A percentile compares a stretch with the other conserved stretches of the same genome.
Conservation (phyloP, 306 rosid genomes). For the Vigna mungo region DNA sequence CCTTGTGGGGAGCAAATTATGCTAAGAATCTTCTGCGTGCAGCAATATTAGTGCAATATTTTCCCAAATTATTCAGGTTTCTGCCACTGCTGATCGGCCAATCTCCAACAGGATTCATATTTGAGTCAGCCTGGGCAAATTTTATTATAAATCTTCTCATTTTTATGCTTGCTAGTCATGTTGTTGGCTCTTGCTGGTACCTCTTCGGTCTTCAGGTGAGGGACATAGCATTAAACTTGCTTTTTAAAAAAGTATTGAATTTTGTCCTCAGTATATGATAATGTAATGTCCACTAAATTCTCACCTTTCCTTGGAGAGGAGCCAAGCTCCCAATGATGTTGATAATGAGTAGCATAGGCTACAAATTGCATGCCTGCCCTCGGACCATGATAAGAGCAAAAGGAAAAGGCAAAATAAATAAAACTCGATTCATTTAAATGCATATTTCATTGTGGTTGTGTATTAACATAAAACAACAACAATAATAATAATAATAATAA, state of each 20-base stretch:
- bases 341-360: conserved; percentile 9
- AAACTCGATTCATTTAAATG: conserved; percentile 7
- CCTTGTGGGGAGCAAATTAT: conserved; percentile 72
- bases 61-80: conserved; percentile 78
- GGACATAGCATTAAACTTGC: conserved; percentile 17
- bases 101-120: conserved; percentile 74
- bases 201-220: conserved; percentile 90
- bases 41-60: conserved; percentile 68
- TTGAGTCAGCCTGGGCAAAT: conserved; percentile 92
- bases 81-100: conserved; percentile 76
- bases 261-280: conserved; percentile 4
- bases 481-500: too few relatives aligned
- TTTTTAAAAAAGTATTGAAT: neutral
- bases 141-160: conserved; percentile 78
- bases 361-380: neutral
- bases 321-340: conserved; percentile 3
- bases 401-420: conserved; percentile 10
- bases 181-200: conserved; percentile 86
- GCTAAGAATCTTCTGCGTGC: conserved; percentile 76
- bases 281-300: conserved; percentile 9
- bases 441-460: conserved; percentile 13
- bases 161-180: conserved; percentile 71
- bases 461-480: neutral
- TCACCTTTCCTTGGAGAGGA: neutral
- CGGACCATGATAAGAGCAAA: neutral